Evolutionary conservation across 306 rosid genomes (phyloP).

Genomic region (Prunus padus): DNA sequence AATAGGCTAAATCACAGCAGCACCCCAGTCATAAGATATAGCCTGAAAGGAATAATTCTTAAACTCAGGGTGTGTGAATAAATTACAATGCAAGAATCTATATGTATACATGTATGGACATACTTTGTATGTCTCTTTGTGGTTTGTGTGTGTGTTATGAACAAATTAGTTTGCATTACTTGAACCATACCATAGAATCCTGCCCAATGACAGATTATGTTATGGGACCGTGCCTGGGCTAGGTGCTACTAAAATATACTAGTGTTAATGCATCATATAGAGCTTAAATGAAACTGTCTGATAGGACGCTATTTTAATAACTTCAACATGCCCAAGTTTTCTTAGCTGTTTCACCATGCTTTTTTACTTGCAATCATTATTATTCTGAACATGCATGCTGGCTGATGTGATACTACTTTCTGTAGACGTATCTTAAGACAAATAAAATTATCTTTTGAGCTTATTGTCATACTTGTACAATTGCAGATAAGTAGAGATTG

Average conservation of each 20-base stretch:
- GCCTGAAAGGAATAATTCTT: too few species aligned
- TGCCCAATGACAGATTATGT: not conserved
- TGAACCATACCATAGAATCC: not conserved
- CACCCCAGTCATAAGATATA: too few species aligned
- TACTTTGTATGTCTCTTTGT: not conserved
- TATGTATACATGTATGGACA: not conserved
- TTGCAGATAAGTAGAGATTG: conserved; percentile 99
- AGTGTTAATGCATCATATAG: not conserved
- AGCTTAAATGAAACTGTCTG: not conserved
- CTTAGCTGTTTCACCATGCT: not conserved
- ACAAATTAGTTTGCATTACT: not conserved
- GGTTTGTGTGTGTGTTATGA: not conserved
- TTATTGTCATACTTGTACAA: conserved; percentile 20
- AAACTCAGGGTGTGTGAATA: not conserved
- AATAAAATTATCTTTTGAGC: not conserved
- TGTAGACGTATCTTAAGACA: not conserved
- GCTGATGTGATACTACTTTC: not conserved
- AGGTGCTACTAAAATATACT: not conserved
- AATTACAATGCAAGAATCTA: not conserved
- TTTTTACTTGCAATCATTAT: not conserved
- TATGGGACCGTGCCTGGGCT: not conserved
- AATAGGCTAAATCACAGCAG: too few species aligned
- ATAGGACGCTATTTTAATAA: not conserved
- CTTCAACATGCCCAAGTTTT: not conserved
- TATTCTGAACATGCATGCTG: not conserved